These are phyloP conservation scores for Hygrophoropsis aurantiaca DNA, from an alignment of 768 basidiomycete genomes.

Conservation along the genomic window DNA sequence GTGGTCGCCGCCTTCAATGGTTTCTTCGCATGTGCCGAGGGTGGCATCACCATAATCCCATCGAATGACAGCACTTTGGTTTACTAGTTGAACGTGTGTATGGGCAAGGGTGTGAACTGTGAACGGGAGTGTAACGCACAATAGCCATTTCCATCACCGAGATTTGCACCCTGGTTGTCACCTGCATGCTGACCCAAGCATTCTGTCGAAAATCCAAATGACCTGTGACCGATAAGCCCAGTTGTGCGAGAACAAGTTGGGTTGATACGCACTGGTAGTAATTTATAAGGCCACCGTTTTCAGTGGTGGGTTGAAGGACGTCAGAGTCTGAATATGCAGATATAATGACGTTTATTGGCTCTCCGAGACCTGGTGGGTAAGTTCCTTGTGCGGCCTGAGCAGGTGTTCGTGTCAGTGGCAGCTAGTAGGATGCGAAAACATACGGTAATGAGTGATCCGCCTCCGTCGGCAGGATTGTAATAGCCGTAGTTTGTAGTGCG, in stretches of 20 bases:
- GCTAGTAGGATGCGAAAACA: conserved; percentile 25
- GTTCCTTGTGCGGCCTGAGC: conserved; percentile 54
- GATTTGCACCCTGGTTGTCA: conserved; percentile 63
- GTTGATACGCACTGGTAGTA: conserved; percentile 64
- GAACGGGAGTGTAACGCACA: conserved; percentile 40
- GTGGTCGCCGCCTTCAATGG: conserved; percentile 83
- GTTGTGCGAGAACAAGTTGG: background rate
- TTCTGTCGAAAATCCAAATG: conserved; percentile 71
- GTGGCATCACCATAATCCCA: conserved; percentile 81
- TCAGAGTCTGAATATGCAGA: conserved; percentile 70
- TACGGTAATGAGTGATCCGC: conserved; percentile 76
- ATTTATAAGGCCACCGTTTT: conserved; percentile 75
- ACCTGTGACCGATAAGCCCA: conserved; percentile 38
- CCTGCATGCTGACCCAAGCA: conserved; percentile 84
- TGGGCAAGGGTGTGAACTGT: conserved; percentile 2
- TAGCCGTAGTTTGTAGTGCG: conserved; percentile 45
- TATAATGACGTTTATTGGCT: conserved; percentile 84
- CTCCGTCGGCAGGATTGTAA: conserved; percentile 51
- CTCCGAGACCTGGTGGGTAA: conserved; percentile 72
- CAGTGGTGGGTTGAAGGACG: conserved; percentile 60
- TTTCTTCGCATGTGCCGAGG: conserved; percentile 85
- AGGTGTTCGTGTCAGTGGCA: conserved; percentile 4
- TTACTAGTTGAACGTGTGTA: conserved; percentile 44
- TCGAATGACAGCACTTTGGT: conserved; percentile 82
- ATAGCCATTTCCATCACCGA: conserved; percentile 81